Percentiles rank a stretch among this genome's conserved stretches.
These are phyloP conservation scores for Xylaria polymorpha DNA, from an alignment of 2,329 filamentous ascomycete species.

Conservation along the genomic window DNA sequence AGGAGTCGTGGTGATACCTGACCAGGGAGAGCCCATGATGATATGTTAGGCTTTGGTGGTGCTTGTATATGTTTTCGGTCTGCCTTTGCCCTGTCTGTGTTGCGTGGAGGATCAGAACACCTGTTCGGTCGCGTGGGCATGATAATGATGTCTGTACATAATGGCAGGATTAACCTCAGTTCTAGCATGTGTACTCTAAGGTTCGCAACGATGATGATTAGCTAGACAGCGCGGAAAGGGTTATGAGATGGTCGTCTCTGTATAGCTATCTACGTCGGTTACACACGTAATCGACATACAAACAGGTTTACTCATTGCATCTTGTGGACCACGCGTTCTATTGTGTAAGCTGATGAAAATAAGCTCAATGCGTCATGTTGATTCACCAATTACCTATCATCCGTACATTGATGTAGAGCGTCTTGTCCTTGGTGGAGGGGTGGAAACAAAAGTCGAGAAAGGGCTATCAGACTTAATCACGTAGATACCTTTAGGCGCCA, in stretches of 20 bases:
- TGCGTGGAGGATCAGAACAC: background rate
- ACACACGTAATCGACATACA: background rate
- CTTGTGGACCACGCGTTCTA: background rate
- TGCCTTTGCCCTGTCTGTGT: background rate
- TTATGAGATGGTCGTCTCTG: conserved; percentile 11
- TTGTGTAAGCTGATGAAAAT: background rate
- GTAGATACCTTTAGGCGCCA: no score
- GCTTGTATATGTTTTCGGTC: background rate
- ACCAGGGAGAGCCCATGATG: conserved; percentile 44
- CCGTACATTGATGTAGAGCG: no score
- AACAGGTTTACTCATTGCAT: background rate
- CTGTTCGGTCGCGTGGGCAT: background rate
- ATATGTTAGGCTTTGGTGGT: conserved; percentile 36
- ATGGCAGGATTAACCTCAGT: conserved; percentile 6
- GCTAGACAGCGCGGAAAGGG: conserved; percentile 11
- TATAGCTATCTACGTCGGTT: background rate
- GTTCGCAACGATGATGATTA: conserved; percentile 17
- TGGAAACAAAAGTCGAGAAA: no score
- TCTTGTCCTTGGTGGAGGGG: no score
- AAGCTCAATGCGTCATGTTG: no score
- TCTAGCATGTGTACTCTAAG: conserved; percentile 11
- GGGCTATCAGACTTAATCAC: no score
- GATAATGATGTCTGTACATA: conserved; percentile 24
- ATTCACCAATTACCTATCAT: no score
- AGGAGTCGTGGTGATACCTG: conserved; percentile 43